Conservation (phyloP, 352 stramenopile species). For the Globisporangium abappressorium region DNA sequence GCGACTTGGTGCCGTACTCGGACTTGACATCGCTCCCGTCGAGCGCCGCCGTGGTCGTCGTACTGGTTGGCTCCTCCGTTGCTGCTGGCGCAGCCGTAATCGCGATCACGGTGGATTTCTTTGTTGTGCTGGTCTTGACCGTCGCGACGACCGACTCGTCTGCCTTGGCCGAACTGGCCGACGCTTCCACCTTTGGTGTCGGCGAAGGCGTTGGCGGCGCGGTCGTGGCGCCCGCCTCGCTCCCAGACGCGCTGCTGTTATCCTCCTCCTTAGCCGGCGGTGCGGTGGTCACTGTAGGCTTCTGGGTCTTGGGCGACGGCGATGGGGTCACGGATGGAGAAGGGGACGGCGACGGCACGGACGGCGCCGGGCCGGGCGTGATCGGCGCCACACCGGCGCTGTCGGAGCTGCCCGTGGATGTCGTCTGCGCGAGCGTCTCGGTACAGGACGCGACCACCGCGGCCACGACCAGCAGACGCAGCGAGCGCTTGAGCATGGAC, state of each 20-base stretch:
- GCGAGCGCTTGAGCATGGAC: constrained; percentile 13
- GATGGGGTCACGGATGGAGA: constrained; percentile 22
- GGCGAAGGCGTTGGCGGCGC: constrained; percentile 15
- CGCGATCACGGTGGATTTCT: constrained; percentile 15
- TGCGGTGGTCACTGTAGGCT: constrained; percentile 22
- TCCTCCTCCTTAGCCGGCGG: constrained; percentile 9
- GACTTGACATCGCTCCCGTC: constrained; percentile 38
- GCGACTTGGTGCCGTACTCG: constrained; percentile 44
- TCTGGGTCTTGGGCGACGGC: constrained; percentile 20
- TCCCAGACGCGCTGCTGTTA: constrained; percentile 5
- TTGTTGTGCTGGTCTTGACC: constrained; percentile 21
- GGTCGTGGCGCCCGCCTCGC: constrained; percentile 16
- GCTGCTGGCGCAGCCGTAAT: constrained; percentile 25
- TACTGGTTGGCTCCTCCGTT: constrained; percentile 20
- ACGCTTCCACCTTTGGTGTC: constrained; percentile 5
- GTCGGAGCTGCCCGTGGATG: constrained; percentile 1
- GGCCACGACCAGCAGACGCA: constrained; percentile 10
- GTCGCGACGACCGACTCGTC: constrained; percentile 21
- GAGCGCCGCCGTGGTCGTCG: constrained; percentile 25
- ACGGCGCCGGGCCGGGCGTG: neutral
- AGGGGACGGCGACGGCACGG: constrained; percentile 12
- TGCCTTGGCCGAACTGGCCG: constrained; percentile 11
- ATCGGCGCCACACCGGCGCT: constrained; percentile 2
- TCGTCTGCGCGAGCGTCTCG: constrained; percentile 5
- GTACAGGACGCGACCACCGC: constrained; percentile 7